These are phyloP conservation scores for Coemansia sp. DNA, from an alignment of 192 early-diverging fungal species.

Conservation along the genomic window DNA sequence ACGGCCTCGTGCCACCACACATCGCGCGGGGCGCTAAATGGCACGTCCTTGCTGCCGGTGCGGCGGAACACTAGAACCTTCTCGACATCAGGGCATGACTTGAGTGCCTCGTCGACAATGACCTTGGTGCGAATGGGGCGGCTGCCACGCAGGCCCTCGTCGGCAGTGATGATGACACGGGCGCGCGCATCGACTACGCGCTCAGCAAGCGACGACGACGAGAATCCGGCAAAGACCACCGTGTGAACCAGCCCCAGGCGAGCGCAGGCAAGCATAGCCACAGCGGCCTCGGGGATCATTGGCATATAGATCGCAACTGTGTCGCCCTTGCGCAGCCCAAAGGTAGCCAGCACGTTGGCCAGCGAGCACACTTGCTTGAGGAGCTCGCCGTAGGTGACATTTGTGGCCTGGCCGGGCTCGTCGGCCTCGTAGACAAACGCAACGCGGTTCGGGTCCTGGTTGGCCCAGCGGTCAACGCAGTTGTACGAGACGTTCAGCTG, in stretches of 20 bases:
- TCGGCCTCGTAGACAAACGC: conserved; percentile 88
- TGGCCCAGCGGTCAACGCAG: conserved; percentile 92
- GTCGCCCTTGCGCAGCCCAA: conserved; percentile 87
- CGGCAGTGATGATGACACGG: conserved; percentile 83
- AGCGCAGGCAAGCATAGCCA: conserved; percentile 92
- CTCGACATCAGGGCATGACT: conserved; percentile 70
- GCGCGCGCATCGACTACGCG: conserved; percentile 80
- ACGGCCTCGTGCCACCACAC: conserved; percentile 95
- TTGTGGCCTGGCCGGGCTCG: conserved; percentile 71
- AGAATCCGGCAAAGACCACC: conserved; percentile 97
- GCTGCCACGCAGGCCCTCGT: conserved; percentile 90
- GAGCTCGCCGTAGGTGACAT: conserved; percentile 81
- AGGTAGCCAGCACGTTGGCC: conserved; percentile 78
- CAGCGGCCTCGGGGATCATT: conserved; percentile 90
- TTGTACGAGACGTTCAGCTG: conserved; percentile 91
- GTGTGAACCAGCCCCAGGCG: conserved; percentile 87
- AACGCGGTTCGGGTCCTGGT: conserved; percentile 64
- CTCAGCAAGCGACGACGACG: conserved; percentile 85
- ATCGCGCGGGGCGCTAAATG: conserved; percentile 70
- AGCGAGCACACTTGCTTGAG: conserved; percentile 76
- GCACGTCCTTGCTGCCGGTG: conserved; percentile 72
- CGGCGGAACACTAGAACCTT: conserved; percentile 85
- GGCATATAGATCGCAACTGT: conserved; percentile 97
- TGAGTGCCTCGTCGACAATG: conserved; percentile 87
- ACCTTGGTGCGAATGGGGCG: conserved; percentile 84